phyloP scores from a whole-genome alignment of 805 yeast genomes.

The Wickerhamomyces rabaulensis region DNA sequence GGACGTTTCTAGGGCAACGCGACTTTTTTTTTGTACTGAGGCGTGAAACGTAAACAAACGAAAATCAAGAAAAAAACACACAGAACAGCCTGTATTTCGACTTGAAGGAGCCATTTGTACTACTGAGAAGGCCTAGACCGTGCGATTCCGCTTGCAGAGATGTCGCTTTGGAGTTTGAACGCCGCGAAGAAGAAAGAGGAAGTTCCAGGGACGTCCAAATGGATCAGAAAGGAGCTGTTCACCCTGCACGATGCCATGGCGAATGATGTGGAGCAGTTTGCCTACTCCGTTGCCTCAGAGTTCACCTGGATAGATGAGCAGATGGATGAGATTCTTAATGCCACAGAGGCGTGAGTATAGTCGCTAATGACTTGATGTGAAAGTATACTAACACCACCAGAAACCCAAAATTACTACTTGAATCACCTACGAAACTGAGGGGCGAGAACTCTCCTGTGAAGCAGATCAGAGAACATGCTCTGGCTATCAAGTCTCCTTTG shows the following conservation, averaged over 20 bases:
- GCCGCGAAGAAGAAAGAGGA: slow-evolving; percentile 24
- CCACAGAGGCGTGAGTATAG: slow-evolving; percentile 20
- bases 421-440: slow-evolving; percentile 23
- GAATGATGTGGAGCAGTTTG: slow-evolving; percentile 34
- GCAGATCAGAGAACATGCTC: slow-evolving; percentile 17
- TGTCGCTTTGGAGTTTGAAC: slow-evolving; percentile 26
- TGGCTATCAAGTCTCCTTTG: slow-evolving; percentile 16
- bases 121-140: background rate
- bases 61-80: background rate
- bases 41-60: slow-evolving; percentile 8
- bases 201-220: slow-evolving; percentile 47
- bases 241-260: slow-evolving; percentile 33
- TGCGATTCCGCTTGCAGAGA: slow-evolving; percentile 1
- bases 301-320: slow-evolving; percentile 37
- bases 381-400: slow-evolving; percentile 2
- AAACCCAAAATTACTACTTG: slow-evolving; percentile 22
- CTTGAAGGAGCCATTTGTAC: background rate
- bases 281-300: slow-evolving; percentile 33
- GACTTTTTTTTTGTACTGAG: background rate
- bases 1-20: background rate
- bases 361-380: background rate
- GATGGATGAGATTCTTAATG: slow-evolving; percentile 29
- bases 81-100: background rate
- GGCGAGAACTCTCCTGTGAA: slow-evolving; percentile 24
- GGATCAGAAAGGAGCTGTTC: slow-evolving; percentile 42